Evolutionary conservation across 2,329 filamentous ascomycete species (phyloP), one percentile per base, ranked within the genome.

Genomic region (Microsporum audouinii): DNA sequence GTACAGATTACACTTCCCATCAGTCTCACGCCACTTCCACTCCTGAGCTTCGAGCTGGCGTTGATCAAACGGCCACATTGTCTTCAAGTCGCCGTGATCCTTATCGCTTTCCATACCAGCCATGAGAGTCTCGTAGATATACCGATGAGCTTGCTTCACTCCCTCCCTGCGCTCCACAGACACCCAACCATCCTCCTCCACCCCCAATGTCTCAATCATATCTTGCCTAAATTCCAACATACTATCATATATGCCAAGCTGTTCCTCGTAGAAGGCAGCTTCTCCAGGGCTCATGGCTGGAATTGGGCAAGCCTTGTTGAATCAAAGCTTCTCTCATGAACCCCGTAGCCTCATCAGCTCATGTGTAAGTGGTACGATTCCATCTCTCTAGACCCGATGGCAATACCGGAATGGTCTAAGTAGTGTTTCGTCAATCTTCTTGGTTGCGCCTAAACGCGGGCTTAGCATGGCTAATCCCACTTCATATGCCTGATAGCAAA

Each of bases 311-410:
- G 62, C 41, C 23, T 66, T 71, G 55, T 63, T 49, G 60, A 78
- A 66, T 14, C 75, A 75, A 60, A 78, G 71, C 39, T 73, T 66
- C 56, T 68, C 65, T 75, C 73, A 78, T 6, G 60, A 62, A 61
- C 59, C 66, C 59, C 72, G 69, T n/a, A 72, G 70, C 58, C 74
- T 69, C 58, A 77, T 73, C n/a, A 78, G 61, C 61, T 76, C 72
- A 59, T 78, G 68, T 8, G 68, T 71, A 34, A 77, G 69, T 14
- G 71, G 72, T 58, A 73, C 69, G 17, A 70, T 70, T 5, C 75
- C 71, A 65, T 77, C 71, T 61, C 72, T 73, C 74, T 73, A 78
- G 5, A 73, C 75, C 59, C 70, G 70, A 62, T 73, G 69, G 64
- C 70, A 73, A 66, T 76, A 78, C 34, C 67, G 69, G 63, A 77